Evolutionary conservation across 257 asterid species (phyloP).

Genomic region (Asclepias syriaca): DNA sequence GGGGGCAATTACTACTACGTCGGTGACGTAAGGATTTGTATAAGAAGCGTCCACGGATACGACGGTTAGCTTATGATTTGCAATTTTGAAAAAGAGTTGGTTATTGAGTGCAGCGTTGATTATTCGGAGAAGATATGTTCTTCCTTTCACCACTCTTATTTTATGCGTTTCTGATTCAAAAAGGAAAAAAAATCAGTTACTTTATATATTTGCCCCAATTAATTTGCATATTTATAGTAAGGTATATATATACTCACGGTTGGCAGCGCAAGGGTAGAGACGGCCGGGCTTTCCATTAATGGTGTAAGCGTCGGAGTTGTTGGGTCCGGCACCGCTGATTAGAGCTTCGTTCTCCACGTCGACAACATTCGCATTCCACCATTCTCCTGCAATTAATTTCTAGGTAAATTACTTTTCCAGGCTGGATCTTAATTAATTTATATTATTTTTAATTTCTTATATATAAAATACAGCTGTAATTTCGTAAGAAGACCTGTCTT

Average conservation of each 20-base stretch:
- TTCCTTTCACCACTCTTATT: conserved; percentile 42
- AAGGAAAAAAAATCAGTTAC: neutral
- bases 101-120: conserved; percentile 74
- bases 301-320: conserved; percentile 57
- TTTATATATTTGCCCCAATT: too few species aligned
- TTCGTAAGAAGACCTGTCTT: too few species aligned
- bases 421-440: too few species aligned
- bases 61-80: conserved; percentile 53
- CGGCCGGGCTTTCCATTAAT: conserved; percentile 67
- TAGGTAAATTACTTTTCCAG: too few species aligned
- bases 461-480: too few species aligned
- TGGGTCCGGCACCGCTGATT: conserved; percentile 44
- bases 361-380: conserved; percentile 67
- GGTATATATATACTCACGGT: conserved; percentile 25
- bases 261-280: conserved; percentile 56
- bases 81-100: conserved; percentile 59
- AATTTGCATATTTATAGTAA: neutral
- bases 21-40: conserved; percentile 58
- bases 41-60: conserved; percentile 68
- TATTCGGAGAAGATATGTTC: conserved; percentile 63
- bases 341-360: conserved; percentile 43
- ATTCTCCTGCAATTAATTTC: conserved; percentile 45
- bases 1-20: conserved; percentile 56
- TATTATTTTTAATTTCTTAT: too few species aligned
- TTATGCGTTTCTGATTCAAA: conserved; percentile 33